A percentile compares a stretch with the other conserved stretches of the same genome.
Evolutionary conservation across 169 alveolate species (phyloP).

Genomic region (Plasmodium gonderi): DNA sequence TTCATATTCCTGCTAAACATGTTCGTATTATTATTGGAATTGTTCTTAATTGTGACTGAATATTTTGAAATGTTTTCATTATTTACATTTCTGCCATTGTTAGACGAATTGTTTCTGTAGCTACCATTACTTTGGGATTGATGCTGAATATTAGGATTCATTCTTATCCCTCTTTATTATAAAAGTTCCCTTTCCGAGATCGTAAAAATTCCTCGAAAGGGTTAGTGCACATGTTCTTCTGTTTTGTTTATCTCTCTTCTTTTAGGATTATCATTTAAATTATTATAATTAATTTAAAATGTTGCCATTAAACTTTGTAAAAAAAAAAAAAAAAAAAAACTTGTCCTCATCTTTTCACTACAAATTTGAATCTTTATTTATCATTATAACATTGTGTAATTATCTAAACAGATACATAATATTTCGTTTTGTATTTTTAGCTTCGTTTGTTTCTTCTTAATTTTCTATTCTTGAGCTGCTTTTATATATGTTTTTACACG

Average conservation of each 20-base stretch:
- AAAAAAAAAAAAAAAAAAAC: too few species aligned
- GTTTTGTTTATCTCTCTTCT: not conserved
- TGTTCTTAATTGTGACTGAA: not conserved
- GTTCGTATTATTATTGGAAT: slow-evolving; percentile 8
- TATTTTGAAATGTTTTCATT: not conserved
- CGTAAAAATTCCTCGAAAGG: not conserved
- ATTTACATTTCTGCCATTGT: slow-evolving; percentile 3
- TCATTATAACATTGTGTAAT: not conserved
- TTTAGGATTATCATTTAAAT: not conserved
- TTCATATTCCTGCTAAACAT: not conserved
- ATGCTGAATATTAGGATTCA: not conserved
- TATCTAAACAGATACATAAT: not conserved
- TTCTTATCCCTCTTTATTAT: not conserved
- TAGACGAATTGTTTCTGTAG: not conserved
- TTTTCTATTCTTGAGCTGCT: too few species aligned
- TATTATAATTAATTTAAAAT: not conserved
- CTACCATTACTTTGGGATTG: not conserved
- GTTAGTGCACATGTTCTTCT: not conserved
- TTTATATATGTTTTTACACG: too few species aligned
- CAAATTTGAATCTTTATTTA: not conserved
- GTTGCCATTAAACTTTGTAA: not conserved
- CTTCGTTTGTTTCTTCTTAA: too few species aligned
- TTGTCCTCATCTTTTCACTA: not conserved
- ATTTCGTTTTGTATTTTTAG: not conserved
- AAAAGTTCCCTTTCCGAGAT: not conserved